Evolutionary conservation across 108 stramenopile species (phyloP).

Genomic region (Poteriospumella lacustris): DNA sequence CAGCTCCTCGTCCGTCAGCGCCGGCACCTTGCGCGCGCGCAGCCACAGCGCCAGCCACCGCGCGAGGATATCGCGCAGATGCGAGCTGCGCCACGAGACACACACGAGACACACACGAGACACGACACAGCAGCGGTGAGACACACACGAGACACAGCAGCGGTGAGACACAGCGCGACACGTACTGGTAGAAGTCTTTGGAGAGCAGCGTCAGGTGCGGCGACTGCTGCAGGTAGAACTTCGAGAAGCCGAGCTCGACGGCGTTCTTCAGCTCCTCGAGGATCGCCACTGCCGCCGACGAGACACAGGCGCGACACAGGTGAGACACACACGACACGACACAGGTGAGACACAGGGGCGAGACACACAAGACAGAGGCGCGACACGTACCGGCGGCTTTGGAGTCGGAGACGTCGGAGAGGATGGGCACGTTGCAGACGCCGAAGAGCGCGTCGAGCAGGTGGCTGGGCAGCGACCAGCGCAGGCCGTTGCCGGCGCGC

Average conservation of each 20-base stretch:
- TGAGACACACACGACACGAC: too few relatives aligned
- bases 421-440: conserved; percentile 14
- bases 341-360: too few relatives aligned
- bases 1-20: conserved; percentile 79
- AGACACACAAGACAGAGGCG: too few relatives aligned
- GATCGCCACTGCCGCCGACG: conserved; percentile 45
- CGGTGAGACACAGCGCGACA: neutral
- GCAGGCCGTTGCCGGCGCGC: conserved; percentile 54
- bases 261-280: conserved; percentile 68
- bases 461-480: conserved; percentile 95
- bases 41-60: conserved; percentile 92
- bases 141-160: neutral
- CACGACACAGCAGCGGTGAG: neutral
- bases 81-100: neutral
- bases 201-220: conserved; percentile 16
- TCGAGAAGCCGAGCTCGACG: conserved; percentile 71
- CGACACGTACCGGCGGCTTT: neutral
- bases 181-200: conserved; percentile 25
- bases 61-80: conserved; percentile 57
- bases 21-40: conserved; percentile 70
- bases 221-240: conserved; percentile 17
- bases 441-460: conserved; percentile 67
- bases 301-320: too few relatives aligned
- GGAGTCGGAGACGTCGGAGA: conserved; percentile 17
- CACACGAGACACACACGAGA: neutral